Conservation (phyloP, 164 flowering plant species). For the Warburgia ugandensis region DNA sequence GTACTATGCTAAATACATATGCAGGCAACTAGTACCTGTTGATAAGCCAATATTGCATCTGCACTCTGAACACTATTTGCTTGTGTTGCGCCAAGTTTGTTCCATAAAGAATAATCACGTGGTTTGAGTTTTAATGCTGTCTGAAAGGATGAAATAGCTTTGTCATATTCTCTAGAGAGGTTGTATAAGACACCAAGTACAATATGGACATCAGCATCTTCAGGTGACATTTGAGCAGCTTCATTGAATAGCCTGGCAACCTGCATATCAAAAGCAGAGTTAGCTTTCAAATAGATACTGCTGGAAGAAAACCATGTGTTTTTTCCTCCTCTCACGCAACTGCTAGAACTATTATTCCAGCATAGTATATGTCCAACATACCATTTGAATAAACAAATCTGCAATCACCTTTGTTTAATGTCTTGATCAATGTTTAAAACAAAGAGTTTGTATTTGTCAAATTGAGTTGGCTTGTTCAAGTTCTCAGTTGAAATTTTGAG, state of each 20-base stretch:
- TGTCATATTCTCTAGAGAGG: conserved; percentile 87
- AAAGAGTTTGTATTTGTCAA: background rate
- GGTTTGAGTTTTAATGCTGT: conserved; percentile 86
- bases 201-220: conserved; percentile 93
- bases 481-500: background rate
- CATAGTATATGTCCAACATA: too few relatives aligned
- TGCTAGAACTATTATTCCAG: background rate
- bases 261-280: conserved; percentile 27
- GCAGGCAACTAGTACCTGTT: conserved; percentile 43
- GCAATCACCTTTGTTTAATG: background rate
- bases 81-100: conserved; percentile 98
- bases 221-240: conserved; percentile 86
- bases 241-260: conserved; percentile 71
- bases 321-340: background rate
- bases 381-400: too few relatives aligned
- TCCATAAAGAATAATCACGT: conserved; percentile 95
- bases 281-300: background rate
- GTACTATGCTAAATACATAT: background rate
- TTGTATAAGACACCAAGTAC: conserved; percentile 91
- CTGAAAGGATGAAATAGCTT: conserved; percentile 71
- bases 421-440: background rate
- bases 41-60: conserved; percentile 93
- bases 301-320: background rate
- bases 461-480: background rate
- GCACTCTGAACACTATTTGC: conserved; percentile 97